Evolutionary conservation across 129 eudicot genomes (phyloP).

Genomic region (Chrysanthemum lavandulifolium): DNA sequence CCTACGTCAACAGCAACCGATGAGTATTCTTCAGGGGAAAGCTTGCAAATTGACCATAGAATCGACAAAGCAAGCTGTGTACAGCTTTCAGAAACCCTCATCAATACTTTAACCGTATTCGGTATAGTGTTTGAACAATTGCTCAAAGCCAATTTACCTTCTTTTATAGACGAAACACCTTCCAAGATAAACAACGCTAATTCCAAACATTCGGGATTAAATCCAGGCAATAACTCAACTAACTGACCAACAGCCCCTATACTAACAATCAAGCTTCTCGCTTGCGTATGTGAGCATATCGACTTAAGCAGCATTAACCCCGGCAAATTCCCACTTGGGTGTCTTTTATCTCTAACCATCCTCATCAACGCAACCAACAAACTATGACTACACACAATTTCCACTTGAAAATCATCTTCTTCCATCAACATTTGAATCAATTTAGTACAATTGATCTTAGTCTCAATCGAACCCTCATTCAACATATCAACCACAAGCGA

Average conservation of each 20-base stretch:
- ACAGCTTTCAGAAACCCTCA: constrained; percentile 55
- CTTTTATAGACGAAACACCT: constrained; percentile 36
- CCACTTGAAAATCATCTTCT: constrained; percentile 39
- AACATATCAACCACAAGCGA: constrained; percentile 49
- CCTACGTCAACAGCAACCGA: constrained; percentile 51
- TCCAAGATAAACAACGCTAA: constrained; percentile 37
- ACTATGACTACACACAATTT: constrained; percentile 44
- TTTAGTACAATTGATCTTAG: constrained; percentile 52
- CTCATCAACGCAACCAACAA: constrained; percentile 51
- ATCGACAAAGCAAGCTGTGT: constrained; percentile 43
- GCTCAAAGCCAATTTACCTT: constrained; percentile 47
- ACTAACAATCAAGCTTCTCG: constrained; percentile 34
- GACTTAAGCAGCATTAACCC: constrained; percentile 39
- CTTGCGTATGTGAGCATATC: constrained; percentile 34
- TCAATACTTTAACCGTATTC: constrained; percentile 40
- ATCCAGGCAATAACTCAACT: constrained; percentile 40
- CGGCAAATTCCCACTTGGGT: constrained; percentile 38
- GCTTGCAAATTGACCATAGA: constrained; percentile 48
- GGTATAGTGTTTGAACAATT: constrained; percentile 52
- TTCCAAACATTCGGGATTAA: constrained; percentile 49
- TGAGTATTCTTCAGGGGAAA: constrained; percentile 49
- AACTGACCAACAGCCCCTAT: constrained; percentile 48
- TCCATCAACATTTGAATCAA: constrained; percentile 45
- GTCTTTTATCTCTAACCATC: constrained; percentile 38
- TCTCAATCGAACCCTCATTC: constrained; percentile 52